Percentiles rank a stretch among this genome's conserved stretches.
Conservation (phyloP, 139 green algal species). For the Tetradesmus lagerheimii region DNA sequence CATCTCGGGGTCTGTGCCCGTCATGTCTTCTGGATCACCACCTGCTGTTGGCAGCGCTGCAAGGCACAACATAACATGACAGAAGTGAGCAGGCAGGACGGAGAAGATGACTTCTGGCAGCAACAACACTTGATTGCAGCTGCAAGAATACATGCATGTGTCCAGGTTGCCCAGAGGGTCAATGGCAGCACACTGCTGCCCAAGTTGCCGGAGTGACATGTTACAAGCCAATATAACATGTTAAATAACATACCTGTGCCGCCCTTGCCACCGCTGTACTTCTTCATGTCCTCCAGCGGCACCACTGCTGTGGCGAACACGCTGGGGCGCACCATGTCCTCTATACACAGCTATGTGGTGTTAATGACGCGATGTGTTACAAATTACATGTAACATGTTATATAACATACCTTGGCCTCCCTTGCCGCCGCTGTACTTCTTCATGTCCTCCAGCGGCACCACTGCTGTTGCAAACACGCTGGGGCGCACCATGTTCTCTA, state of each 20-base stretch:
- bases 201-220: too few relatives aligned
- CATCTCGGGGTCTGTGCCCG: slow-evolving; percentile 56
- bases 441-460: slow-evolving; percentile 56
- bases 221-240: too few relatives aligned
- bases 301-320: slow-evolving; percentile 59
- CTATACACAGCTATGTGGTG: slow-evolving; percentile 59
- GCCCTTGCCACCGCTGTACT: slow-evolving; percentile 9
- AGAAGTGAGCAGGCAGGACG: too few relatives aligned
- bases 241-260: not conserved
- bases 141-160: too few relatives aligned
- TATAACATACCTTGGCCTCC: not conserved
- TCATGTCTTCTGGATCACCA: not conserved
- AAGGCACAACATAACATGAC: not conserved
- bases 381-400: not conserved
- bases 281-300: slow-evolving; percentile 53
- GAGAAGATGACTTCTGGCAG: too few relatives aligned
- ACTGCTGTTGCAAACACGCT: slow-evolving; percentile 55
- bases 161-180: too few relatives aligned
- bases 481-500: slow-evolving; percentile 60
- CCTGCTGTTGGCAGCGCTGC: not conserved
- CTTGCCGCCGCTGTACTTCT: slow-evolving; percentile 24
- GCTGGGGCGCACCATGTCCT: slow-evolving; percentile 52
- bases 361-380: slow-evolving; percentile 46
- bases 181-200: too few relatives aligned
- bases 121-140: too few relatives aligned